Evolutionary conservation across 164 flowering plant genomes (phyloP), one percentile per base, ranked within the genome.

Genomic region (Stephania yunnanensis): DNA sequence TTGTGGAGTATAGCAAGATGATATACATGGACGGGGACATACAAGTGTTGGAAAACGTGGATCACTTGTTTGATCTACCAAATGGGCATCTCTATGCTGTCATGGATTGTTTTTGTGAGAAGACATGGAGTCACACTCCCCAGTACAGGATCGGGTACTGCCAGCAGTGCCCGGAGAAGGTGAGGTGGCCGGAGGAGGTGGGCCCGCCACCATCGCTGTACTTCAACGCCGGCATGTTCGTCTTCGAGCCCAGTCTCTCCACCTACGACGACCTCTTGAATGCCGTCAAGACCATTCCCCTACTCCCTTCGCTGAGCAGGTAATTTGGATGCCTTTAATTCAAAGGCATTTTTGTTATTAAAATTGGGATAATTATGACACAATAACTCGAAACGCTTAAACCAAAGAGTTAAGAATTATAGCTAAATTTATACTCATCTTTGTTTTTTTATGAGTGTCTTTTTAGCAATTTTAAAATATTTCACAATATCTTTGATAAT

Each of bases 71-170:
- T 17, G 93, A 90, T n/a, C 36, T 69, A 6, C 84, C 83, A 4
- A 80, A 82, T 20, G 93, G 94, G 0, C 29, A 85, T 20, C 84
- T 91, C 17, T 91, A 91, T 66, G 96, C 86, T 0, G 93, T 87
- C 48, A 88, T 83, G 92, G 96, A 92, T 73, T 92, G 94, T 64
- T 88, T 90, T 81, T 90, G 94, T 46, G 97, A 92, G 84, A 85
- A 84, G 70, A 87, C 93, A 15, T 89, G 94, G 94, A 80, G 84
- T 46, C 78, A 79, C 48, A 80, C 93, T 0, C 86, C 88, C 1
- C 93, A 90, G 77, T 86, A 85, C 80, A 80, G 83, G 79, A 86
- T 90, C n/a, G 95, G 97, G 13, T 92, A 88, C 79, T 90, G 94
- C 83, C 94, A 90, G 68, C 93, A 87, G 79, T 85, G 91, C 78